Conservation (phyloP, 2,329 filamentous ascomycete species). For the Stachybotrys echinatus region DNA sequence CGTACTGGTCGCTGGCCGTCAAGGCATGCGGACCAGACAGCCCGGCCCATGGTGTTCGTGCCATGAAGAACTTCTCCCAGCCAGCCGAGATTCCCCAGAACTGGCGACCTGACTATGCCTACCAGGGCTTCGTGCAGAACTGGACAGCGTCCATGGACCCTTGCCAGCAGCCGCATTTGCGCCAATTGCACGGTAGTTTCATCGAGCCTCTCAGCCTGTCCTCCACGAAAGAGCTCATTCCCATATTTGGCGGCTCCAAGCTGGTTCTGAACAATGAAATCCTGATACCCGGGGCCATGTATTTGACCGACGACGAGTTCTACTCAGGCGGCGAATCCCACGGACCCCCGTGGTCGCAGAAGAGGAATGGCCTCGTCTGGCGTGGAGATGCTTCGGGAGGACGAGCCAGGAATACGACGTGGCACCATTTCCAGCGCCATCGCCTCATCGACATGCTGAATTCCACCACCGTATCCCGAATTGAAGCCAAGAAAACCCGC, state of each 20-base stretch:
- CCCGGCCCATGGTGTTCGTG: conserved; percentile 32
- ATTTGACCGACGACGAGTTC: conserved; percentile 51
- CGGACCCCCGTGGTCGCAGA: conserved; percentile 53
- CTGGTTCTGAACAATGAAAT: conserved; percentile 60
- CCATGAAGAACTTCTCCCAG: conserved; percentile 21
- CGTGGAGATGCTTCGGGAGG: conserved; percentile 62
- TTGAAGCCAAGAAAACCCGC: conserved; percentile 35
- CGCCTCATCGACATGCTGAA: conserved; percentile 67
- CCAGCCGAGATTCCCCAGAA: conserved; percentile 26
- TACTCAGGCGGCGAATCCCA: conserved; percentile 52
- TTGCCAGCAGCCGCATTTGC: conserved; percentile 50
- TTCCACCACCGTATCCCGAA: conserved; percentile 45
- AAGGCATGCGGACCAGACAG: conserved; percentile 53
- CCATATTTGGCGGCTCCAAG: conserved; percentile 59
- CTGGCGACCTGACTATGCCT: conserved; percentile 29
- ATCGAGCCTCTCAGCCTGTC: conserved; percentile 47
- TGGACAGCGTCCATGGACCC: conserved; percentile 54
- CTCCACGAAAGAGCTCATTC: conserved; percentile 49
- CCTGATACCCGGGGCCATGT: conserved; percentile 60
- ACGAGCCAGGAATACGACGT: conserved; percentile 46
- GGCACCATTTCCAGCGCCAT: conserved; percentile 66
- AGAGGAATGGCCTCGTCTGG: conserved; percentile 54
- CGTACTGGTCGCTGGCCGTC: conserved; percentile 56
- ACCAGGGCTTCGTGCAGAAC: conserved; percentile 48
- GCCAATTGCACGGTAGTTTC: conserved; percentile 50